These are phyloP conservation scores for Mortierella sp. DNA, from an alignment of 371 early-diverging fungal species.

Conservation along the genomic window DNA sequence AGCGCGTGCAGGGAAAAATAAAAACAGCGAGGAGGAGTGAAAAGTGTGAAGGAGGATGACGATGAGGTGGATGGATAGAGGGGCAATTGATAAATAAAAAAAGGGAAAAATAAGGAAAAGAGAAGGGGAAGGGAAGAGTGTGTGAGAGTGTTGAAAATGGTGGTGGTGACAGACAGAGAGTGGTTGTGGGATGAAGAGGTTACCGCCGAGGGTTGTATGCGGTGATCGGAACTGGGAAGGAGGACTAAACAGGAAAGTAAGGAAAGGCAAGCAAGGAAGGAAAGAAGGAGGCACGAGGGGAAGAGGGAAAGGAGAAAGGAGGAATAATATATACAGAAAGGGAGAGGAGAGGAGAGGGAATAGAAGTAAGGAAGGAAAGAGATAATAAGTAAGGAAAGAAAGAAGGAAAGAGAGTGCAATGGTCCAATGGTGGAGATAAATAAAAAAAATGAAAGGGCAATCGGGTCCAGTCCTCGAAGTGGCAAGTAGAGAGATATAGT, in stretches of 20 bases:
- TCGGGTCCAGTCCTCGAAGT: slow-evolving; percentile 1
- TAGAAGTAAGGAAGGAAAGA: background rate
- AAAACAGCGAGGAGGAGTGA: background rate
- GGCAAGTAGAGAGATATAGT: background rate
- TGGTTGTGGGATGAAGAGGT: slow-evolving; percentile 12
- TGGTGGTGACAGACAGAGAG: no score
- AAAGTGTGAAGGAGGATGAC: background rate
- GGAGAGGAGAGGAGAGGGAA: background rate
- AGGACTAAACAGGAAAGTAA: background rate
- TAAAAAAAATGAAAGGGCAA: background rate
- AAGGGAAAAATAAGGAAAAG: background rate
- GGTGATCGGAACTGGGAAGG: slow-evolving; percentile 12
- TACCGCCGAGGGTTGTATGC: slow-evolving; percentile 1
- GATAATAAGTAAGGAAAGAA: background rate
- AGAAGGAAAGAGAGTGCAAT: background rate
- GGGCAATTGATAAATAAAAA: background rate
- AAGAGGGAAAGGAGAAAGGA: background rate
- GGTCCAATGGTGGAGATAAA: slow-evolving; percentile 3
- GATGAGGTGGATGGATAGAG: background rate
- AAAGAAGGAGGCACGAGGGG: background rate
- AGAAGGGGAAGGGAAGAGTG: background rate
- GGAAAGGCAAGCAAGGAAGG: background rate
- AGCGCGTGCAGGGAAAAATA: background rate
- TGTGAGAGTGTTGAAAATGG: background rate
- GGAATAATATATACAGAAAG: background rate